Evolutionary conservation across 306 rosid species (phyloP).

Genomic region (Vachellia collinsii): DNA sequence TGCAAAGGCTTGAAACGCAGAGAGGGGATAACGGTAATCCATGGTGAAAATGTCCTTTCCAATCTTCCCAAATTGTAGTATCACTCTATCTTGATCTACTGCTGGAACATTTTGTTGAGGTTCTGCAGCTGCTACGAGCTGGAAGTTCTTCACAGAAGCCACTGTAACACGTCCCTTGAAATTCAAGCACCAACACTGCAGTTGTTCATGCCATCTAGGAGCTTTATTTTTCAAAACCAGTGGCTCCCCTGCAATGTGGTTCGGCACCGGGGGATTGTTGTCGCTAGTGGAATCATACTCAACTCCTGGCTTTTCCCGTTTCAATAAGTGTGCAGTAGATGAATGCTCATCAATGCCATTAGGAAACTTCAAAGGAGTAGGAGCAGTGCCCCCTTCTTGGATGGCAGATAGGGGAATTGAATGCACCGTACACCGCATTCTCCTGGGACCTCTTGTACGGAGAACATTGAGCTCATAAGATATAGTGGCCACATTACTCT

Average conservation of each 20-base stretch:
- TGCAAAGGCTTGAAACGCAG: slow-evolving; percentile 96
- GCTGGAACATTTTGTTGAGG: slow-evolving; percentile 60
- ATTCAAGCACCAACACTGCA: slow-evolving; percentile 97
- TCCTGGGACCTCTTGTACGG: slow-evolving; percentile 93
- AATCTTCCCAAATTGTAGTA: slow-evolving; percentile 90
- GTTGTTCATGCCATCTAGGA: slow-evolving; percentile 98
- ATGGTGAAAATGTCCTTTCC: slow-evolving; percentile 96
- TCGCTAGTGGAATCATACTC: slow-evolving; percentile 44
- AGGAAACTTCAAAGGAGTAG: slow-evolving; percentile 71
- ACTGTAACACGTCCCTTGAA: slow-evolving; percentile 96
- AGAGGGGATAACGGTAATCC: slow-evolving; percentile 97
- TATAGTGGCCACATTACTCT: slow-evolving; percentile 63
- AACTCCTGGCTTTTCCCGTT: slow-evolving; percentile 51
- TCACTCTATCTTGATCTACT: slow-evolving; percentile 82
- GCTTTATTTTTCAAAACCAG: slow-evolving; percentile 79
- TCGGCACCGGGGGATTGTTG: slow-evolving; percentile 35
- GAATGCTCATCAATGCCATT: slow-evolving; percentile 41
- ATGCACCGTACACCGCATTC: slow-evolving; percentile 84
- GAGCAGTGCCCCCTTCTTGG: slow-evolving; percentile 86
- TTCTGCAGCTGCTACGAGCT: slow-evolving; percentile 84
- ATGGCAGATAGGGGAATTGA: slow-evolving; percentile 75
- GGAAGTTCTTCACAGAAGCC: slow-evolving; percentile 96
- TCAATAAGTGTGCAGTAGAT: slow-evolving; percentile 33
- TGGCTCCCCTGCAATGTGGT: slow-evolving; percentile 44
- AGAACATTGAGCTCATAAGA: slow-evolving; percentile 87